Base-by-base conservation (phyloP, 2,329 filamentous ascomycete genomes). In the Eutypella sp. region DNA sequence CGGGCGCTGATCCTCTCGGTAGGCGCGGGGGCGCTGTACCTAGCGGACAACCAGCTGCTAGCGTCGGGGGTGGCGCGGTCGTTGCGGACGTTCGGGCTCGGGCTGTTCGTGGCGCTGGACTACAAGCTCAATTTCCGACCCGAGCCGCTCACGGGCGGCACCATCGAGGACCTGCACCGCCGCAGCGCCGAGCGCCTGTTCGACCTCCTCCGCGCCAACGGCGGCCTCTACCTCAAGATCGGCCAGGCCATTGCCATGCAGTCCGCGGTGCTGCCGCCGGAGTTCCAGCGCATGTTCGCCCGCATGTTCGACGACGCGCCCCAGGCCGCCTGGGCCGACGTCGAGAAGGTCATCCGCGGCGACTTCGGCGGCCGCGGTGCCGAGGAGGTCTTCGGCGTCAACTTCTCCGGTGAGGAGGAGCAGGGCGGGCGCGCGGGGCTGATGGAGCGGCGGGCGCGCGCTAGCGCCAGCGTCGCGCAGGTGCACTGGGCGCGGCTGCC, bases 241-340 rank as follows among this genome's bases (percentile, higher is more conserved):
- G 93, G 93, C 1, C 93, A 99, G 73, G 93, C 93, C 4, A 92
- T 99, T 55, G 93, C 92, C 13, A 97, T 97, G 93, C 93, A 99
- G 74, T 92, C 87, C 55, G 92, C 92, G 0, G 84, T 97, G 22
- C 71, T 99, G 50, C 93, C 93, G 22, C 88, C 91, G 0, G 90
- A 96, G 67, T 97, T 97, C 58, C 90, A 96, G 72, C 84, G 85
- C 60, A 97, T 96, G 90, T 99, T 99, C 63, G 76, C 85, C 19
- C 80, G 86, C 59, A 96, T 99, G 89, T 99, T 97, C 64, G 93
- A 97, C 63, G 92, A 97, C 71, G 93, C 93, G 51, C 91, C 92
- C 31, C 91, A 96, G 73, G 93, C 95, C 63, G 76, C 78, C 36
- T 97, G 91, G 91, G 77, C 74, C 54, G 88, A 92, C 42, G 84